A percentile compares a stretch with the other conserved stretches of the same genome.
Conservation (phyloP, 2,329 filamentous ascomycete species). For the Aureobasidium sp. region DNA sequence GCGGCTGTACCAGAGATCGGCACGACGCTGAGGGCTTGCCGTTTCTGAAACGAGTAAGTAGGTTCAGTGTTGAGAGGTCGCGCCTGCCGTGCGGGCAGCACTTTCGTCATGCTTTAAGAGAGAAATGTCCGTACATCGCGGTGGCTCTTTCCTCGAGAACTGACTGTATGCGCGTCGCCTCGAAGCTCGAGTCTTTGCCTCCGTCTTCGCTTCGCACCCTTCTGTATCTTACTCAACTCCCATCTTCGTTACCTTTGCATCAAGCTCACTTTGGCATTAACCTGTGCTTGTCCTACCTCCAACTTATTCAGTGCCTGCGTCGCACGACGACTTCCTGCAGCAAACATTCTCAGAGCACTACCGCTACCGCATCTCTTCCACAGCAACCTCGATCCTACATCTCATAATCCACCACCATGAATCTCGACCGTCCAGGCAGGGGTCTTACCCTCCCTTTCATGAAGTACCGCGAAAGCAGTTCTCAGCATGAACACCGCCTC, state of each 20-base stretch:
- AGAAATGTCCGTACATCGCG: not conserved
- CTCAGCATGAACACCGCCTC: constrained; percentile 30
- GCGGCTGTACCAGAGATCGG: not conserved
- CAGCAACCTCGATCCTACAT: not conserved
- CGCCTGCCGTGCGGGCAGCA: constrained; percentile 5
- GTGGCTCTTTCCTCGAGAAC: not conserved
- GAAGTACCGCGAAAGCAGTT: constrained; percentile 21
- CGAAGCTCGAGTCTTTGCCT: constrained; percentile 3
- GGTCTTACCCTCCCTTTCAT: constrained; percentile 35
- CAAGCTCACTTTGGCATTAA: not conserved
- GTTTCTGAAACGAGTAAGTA: not conserved
- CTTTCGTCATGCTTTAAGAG: not conserved
- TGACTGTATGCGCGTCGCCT: constrained; percentile 9
- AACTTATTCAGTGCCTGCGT: not conserved
- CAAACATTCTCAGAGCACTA: constrained; percentile 3
- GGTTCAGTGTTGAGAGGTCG: not conserved
- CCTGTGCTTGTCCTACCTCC: constrained; percentile 10
- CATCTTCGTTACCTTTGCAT: not conserved
- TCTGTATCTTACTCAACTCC: constrained; percentile 2
- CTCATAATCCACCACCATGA: constrained; percentile 29
- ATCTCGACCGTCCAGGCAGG: constrained; percentile 31
- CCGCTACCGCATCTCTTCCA: not conserved
- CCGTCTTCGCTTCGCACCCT: not conserved
- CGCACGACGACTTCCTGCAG: constrained; percentile 5
- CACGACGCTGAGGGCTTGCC: constrained; percentile 1